Conservation (phyloP, 805 yeast genomes). For the Ogataea allantospora region DNA sequence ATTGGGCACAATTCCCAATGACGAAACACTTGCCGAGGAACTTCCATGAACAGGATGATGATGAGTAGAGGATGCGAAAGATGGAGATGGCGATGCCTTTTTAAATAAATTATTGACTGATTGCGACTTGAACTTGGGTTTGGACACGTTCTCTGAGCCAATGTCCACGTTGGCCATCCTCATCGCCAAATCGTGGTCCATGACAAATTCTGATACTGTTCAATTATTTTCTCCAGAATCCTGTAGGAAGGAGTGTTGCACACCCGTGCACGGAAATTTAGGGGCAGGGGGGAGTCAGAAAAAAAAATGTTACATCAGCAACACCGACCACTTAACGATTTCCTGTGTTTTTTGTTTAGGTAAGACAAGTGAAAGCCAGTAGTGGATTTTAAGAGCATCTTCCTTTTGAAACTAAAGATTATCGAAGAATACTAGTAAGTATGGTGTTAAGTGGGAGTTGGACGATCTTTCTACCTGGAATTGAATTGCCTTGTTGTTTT, state of each 20-base stretch:
- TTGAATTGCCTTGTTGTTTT: background rate
- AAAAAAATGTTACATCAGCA: constrained; percentile 12
- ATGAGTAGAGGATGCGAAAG: constrained; percentile 3
- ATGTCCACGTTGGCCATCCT: constrained; percentile 2
- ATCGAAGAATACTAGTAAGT: background rate
- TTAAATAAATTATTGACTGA: constrained; percentile 29
- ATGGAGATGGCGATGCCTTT: constrained; percentile 11
- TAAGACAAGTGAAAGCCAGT: constrained; percentile 3
- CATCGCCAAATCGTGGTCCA: constrained; percentile 11
- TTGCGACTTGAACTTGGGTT: constrained; percentile 29
- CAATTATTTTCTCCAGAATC: constrained; percentile 8
- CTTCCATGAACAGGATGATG: constrained; percentile 4
- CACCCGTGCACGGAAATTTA: constrained; percentile 13
- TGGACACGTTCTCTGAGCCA: constrained; percentile 9
- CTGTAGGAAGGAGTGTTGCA: background rate
- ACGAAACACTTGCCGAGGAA: constrained; percentile 3
- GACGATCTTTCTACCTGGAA: no score
- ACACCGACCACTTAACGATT: background rate
- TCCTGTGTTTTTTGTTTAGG: constrained; percentile 9
- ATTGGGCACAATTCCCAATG: constrained; percentile 2
- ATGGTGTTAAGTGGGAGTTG: background rate
- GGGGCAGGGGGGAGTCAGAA: no score
- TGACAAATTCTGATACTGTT: constrained; percentile 7
- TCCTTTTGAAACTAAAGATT: no score
- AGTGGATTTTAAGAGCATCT: no score